Evolutionary conservation across 495 filamentous ascomycete genomes (phyloP).

Genomic region (Talaromyces trachyspermus): DNA sequence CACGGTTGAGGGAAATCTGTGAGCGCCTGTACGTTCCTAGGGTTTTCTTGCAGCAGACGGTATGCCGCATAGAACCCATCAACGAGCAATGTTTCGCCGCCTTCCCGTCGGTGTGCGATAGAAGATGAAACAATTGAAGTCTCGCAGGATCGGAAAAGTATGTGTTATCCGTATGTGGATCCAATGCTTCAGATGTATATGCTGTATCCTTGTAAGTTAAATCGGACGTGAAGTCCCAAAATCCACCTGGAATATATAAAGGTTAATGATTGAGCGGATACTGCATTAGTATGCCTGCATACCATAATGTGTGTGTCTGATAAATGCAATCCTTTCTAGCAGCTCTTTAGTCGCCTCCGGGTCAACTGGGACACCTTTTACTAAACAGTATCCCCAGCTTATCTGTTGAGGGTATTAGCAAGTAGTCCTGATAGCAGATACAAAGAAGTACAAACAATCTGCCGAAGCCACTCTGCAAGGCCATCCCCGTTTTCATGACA

Average conservation of each 20-base stretch:
- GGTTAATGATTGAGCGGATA: slow-evolving; percentile 2
- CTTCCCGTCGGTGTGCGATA: slow-evolving; percentile 62
- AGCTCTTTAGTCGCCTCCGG: slow-evolving; percentile 63
- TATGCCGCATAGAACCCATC: slow-evolving; percentile 73
- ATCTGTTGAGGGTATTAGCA: slow-evolving; percentile 29
- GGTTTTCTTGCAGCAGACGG: slow-evolving; percentile 41
- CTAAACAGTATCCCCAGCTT: slow-evolving; percentile 61
- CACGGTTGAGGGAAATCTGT: slow-evolving; percentile 46
- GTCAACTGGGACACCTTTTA: slow-evolving; percentile 56
- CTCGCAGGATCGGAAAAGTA: slow-evolving; percentile 90
- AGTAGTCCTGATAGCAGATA: slow-evolving; percentile 7
- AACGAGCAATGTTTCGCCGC: slow-evolving; percentile 69
- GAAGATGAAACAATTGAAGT: slow-evolving; percentile 82
- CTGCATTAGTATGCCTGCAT: slow-evolving; percentile 7
- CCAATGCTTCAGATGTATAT: slow-evolving; percentile 74
- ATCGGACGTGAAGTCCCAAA: slow-evolving; percentile 91
- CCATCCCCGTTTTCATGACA: slow-evolving; percentile 53
- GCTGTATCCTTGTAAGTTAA: slow-evolving; percentile 83
- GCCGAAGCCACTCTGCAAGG: slow-evolving; percentile 46
- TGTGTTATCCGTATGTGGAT: slow-evolving; percentile 83
- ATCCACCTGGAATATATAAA: slow-evolving; percentile 50
- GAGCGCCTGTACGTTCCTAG: slow-evolving; percentile 45
- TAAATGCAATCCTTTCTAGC: slow-evolving; percentile 72
- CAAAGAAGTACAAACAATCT: slow-evolving; percentile 48
- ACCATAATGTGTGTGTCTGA: slow-evolving; percentile 86